Conservation (phyloP, 1,284 basidiomycete genomes). For the Trichosporon coremiiforme region DNA sequence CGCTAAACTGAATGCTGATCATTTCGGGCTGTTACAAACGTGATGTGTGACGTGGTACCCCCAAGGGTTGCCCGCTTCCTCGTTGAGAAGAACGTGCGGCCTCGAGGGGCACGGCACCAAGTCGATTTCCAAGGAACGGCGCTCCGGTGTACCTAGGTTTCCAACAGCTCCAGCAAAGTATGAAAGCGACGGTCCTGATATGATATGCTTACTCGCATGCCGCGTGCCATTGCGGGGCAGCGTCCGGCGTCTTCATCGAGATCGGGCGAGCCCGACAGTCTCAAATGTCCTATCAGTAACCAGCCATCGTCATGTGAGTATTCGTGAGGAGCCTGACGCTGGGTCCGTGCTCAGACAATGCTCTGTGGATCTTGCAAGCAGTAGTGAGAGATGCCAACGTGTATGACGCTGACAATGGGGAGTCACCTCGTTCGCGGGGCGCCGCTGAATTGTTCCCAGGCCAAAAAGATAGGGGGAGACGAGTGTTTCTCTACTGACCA, state of each 20-base stretch:
- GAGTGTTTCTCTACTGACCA: not conserved
- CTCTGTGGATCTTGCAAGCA: too few species aligned
- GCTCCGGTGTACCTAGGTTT: not conserved
- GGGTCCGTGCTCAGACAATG: too few species aligned
- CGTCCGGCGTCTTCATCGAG: not conserved
- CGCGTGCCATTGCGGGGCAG: not conserved
- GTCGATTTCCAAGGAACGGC: constrained; percentile 8
- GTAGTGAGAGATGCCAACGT: too few species aligned
- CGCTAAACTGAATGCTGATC: too few species aligned
- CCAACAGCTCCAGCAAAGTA: not conserved
- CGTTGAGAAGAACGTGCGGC: too few species aligned
- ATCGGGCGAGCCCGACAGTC: not conserved
- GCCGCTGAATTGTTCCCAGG: not conserved
- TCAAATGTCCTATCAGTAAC: not conserved
- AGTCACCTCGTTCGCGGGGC: too few species aligned
- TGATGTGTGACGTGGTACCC: too few species aligned
- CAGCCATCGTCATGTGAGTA: not conserved
- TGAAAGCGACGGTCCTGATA: not conserved
- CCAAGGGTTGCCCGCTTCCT: not conserved
- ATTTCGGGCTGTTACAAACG: too few species aligned
- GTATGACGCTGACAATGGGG: not conserved
- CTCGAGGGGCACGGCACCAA: not conserved
- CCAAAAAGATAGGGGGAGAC: not conserved
- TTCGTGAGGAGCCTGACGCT: too few species aligned
- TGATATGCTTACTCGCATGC: constrained; percentile 5